Evolutionary conservation across 106 monocot species (phyloP).

Genomic region (Narthecium ossifragum): DNA sequence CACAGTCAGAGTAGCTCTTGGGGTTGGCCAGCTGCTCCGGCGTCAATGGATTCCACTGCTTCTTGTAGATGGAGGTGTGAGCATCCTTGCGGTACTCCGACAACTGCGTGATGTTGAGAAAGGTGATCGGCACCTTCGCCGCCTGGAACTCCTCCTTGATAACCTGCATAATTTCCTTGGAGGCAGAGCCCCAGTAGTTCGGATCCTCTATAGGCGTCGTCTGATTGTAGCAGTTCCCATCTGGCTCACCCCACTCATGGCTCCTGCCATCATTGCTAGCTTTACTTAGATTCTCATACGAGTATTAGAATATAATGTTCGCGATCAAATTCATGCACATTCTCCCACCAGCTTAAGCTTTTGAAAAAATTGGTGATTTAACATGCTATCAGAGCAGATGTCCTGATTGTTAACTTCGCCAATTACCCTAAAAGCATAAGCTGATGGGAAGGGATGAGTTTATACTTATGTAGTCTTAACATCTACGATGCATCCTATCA

Average conservation of each 20-base stretch:
- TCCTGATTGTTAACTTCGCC: too few relatives aligned
- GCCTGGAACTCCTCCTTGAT: slow-evolving; percentile 14
- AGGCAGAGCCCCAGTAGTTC: slow-evolving; percentile 8
- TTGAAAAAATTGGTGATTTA: too few relatives aligned
- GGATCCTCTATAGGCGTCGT: slow-evolving; percentile 13
- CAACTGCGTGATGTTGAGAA: slow-evolving; percentile 52
- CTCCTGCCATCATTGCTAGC: slow-evolving; percentile 15
- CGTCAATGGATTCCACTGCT: slow-evolving; percentile 51
- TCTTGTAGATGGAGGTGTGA: slow-evolving; percentile 52
- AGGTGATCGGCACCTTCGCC: slow-evolving; percentile 15
- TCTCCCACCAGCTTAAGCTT: too few relatives aligned
- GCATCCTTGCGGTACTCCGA: slow-evolving; percentile 37
- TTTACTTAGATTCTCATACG: too few relatives aligned
- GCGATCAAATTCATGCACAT: too few relatives aligned
- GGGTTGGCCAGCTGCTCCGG: slow-evolving; percentile 55
- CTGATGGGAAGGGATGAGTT: too few relatives aligned
- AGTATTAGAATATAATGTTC: too few relatives aligned
- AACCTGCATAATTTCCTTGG: slow-evolving; percentile 18
- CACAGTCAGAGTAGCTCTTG: slow-evolving; percentile 58
- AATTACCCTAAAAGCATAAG: too few relatives aligned
- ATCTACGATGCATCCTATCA: too few relatives aligned
- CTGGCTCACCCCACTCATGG: slow-evolving; percentile 15
- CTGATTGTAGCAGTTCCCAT: slow-evolving; percentile 20
- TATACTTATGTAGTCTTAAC: too few relatives aligned
- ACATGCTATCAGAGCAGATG: too few relatives aligned